Conservation (phyloP, 257 asterid species). For the Solanum piurae region DNA sequence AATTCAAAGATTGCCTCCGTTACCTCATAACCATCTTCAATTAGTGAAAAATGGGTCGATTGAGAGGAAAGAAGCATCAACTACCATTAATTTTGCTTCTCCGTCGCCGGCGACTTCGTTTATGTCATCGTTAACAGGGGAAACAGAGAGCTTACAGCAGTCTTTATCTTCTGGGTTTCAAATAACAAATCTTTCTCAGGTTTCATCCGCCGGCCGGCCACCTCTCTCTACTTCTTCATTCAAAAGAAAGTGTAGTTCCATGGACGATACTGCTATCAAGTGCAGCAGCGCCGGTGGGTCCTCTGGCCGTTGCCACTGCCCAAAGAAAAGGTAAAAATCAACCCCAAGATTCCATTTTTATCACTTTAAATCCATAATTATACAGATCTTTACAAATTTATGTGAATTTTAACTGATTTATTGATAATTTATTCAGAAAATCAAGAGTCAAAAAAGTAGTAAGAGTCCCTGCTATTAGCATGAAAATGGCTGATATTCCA, state of each 20-base stretch:
- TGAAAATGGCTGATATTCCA: slow-evolving; percentile 78
- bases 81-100: slow-evolving; percentile 56
- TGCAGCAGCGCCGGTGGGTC: slow-evolving; percentile 56
- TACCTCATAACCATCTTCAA: slow-evolving; percentile 54
- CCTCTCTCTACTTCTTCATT: slow-evolving; percentile 47
- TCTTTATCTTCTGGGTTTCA: slow-evolving; percentile 78
- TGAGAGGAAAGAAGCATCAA: slow-evolving; percentile 57
- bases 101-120: slow-evolving; percentile 35
- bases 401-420: neutral
- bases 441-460: slow-evolving; percentile 42
- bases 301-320: slow-evolving; percentile 65
- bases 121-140: slow-evolving; percentile 71
- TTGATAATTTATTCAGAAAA: slow-evolving; percentile 24
- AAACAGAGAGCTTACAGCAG: slow-evolving; percentile 49
- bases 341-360: neutral
- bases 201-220: slow-evolving; percentile 56
- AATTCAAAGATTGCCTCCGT: slow-evolving; percentile 71
- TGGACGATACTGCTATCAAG: slow-evolving; percentile 29
- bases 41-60: slow-evolving; percentile 16
- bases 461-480: slow-evolving; percentile 57
- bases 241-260: slow-evolving; percentile 61
- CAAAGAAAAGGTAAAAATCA: slow-evolving; percentile 52
- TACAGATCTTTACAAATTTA: neutral
- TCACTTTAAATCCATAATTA: neutral
- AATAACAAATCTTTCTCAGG: slow-evolving; percentile 61